Evolutionary conservation across 2,329 filamentous ascomycete genomes (phyloP).

Genomic region (Ascochyta pisi): DNA sequence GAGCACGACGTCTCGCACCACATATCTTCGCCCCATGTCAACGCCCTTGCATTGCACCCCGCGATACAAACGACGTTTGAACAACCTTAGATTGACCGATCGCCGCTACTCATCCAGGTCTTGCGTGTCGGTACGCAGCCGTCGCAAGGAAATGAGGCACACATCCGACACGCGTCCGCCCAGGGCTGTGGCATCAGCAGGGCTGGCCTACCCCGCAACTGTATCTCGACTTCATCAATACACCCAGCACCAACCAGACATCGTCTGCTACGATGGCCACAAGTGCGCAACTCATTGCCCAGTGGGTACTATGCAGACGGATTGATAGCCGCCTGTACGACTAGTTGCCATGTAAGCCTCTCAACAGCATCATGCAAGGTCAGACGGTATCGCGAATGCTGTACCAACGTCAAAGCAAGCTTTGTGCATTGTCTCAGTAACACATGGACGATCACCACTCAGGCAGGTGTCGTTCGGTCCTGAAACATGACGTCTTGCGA

Average conservation of each 20-base stretch:
- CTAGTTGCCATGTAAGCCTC: not conserved
- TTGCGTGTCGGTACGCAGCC: conserved; percentile 9
- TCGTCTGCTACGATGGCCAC: not conserved
- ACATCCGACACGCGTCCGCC: conserved; percentile 10
- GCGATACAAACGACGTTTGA: conserved; percentile 7
- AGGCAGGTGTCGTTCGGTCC: not conserved
- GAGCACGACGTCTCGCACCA: not conserved
- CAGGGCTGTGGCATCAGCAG: not conserved
- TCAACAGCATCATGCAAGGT: conserved; percentile 19
- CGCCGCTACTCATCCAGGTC: conserved; percentile 4
- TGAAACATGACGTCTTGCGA: conserved; percentile 16
- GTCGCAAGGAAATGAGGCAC: conserved; percentile 16
- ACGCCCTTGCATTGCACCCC: conserved; percentile 2
- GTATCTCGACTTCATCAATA: conserved; percentile 1
- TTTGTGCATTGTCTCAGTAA: conserved; percentile 18
- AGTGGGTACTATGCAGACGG: not conserved
- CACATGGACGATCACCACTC: conserved; percentile 15
- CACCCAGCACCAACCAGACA: too few relatives aligned
- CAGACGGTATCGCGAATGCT: conserved; percentile 1
- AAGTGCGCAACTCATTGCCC: not conserved
- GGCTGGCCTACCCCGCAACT: conserved; percentile 7
- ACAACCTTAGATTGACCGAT: conserved; percentile 12
- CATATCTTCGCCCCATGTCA: not conserved
- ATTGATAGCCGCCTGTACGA: conserved; percentile 3
- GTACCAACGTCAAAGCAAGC: conserved; percentile 16